These are phyloP conservation scores for Diutina neorugosa DNA, from an alignment of 1,139 yeast genomes.

Conservation along the genomic window DNA sequence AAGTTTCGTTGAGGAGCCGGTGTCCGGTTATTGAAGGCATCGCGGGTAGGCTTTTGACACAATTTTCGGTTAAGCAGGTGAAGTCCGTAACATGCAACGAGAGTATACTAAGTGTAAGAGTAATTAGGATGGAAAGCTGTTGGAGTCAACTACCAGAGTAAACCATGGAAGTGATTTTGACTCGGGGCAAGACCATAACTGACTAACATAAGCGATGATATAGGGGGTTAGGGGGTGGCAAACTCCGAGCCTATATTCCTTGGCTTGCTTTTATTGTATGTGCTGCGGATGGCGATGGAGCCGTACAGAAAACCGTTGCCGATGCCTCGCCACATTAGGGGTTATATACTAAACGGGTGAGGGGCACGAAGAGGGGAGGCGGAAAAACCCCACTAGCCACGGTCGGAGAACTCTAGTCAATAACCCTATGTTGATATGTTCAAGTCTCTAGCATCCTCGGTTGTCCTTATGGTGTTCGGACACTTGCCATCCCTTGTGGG, in stretches of 20 bases:
- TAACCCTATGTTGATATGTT: too few species aligned
- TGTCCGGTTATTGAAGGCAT: too few species aligned
- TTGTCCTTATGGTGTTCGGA: too few species aligned
- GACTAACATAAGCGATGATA: too few species aligned
- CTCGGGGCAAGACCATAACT: too few species aligned
- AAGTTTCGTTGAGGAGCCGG: too few species aligned
- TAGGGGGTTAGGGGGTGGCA: background rate
- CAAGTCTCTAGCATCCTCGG: too few species aligned
- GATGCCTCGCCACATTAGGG: background rate
- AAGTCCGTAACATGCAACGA: too few species aligned
- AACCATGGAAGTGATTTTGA: too few species aligned
- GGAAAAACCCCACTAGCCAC: background rate
- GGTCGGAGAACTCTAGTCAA: too few species aligned
- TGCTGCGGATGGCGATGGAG: background rate
- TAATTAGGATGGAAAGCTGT: too few species aligned
- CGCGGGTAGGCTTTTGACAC: background rate
- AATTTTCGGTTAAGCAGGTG: background rate
- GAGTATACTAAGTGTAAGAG: too few species aligned
- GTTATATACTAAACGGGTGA: background rate
- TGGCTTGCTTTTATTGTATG: background rate
- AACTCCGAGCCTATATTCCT: background rate
- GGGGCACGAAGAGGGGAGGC: background rate
- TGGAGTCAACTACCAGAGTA: background rate
- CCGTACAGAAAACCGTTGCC: background rate
- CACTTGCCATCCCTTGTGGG: background rate